Evolutionary conservation across 768 basidiomycete genomes (phyloP), one percentile per base, ranked within the genome.

Genomic region (Termitomyces sp.): DNA sequence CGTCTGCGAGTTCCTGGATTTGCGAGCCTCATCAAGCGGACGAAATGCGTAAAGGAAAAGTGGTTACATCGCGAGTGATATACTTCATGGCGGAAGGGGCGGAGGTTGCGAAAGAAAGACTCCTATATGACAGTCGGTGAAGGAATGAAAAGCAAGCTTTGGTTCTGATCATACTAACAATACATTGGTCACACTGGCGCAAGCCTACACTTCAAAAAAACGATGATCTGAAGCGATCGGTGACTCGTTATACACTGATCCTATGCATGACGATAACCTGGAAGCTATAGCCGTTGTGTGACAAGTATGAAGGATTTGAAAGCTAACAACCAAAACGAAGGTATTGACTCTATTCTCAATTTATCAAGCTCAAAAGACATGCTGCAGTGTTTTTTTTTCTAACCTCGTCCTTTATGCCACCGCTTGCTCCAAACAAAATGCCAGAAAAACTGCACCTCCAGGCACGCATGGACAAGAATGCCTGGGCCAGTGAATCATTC

Each of bases 1-100:
- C 68, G 30, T 72, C 69, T 19, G 84, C 85, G 46, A 93, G 82
- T 66, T 88, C 83, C 90, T 92, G 66, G 25, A 41, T 46, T 46
- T 50, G 30, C 12, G 30, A 23, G 54, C 55, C 37, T 54, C 17
- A 17, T 45, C 37, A 40, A 28, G 16, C 16, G 23, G 27, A 28
- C 34, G 35, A 28, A 51, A 41, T 56, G 17, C 17, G 25, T 30
- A 32, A 47, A 28, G 37, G 30, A 16, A 25, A 43, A n/a, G 16
- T 12, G 32, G 21, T 30, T 63, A 67, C 67, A 47, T 68, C 61
- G 41, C 48, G 47, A 41, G 53, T 63, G 32, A 67, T 62, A 52
- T 60, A 64, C 42, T 57, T 66, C 64, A 64, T 65, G 37, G 55
- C 21, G 40, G 48, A 34, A 37, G 32, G 47, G 12, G 25, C 8